Conservation (phyloP, 2,329 filamentous ascomycete genomes). For the Kalaharituber pfeilii region DNA sequence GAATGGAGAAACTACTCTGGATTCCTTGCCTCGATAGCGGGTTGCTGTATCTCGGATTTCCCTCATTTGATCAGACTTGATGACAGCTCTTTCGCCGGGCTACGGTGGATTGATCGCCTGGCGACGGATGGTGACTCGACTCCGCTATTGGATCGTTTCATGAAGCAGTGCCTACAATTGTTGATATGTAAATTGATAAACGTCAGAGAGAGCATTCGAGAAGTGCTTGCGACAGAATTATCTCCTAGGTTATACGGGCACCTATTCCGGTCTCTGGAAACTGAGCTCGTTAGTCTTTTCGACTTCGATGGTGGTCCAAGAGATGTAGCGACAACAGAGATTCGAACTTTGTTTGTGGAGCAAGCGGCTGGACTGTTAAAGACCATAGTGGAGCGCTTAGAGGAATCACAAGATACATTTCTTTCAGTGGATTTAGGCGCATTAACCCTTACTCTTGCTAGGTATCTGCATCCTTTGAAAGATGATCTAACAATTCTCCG, state of each 20-base stretch:
- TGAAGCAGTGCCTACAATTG: constrained; percentile 47
- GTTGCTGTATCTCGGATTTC: constrained; percentile 44
- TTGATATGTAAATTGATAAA: constrained; percentile 46
- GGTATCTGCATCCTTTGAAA: constrained; percentile 42
- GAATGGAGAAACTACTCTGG: constrained; percentile 55
- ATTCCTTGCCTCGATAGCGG: constrained; percentile 48
- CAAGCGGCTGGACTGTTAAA: constrained; percentile 47
- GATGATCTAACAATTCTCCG: constrained; percentile 41
- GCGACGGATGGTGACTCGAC: constrained; percentile 44
- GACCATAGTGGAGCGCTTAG: constrained; percentile 45
- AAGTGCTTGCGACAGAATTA: constrained; percentile 48
- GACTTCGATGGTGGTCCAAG: neutral
- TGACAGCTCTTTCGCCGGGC: constrained; percentile 38
- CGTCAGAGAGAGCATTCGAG: constrained; percentile 48
- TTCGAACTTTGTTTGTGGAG: constrained; percentile 47
- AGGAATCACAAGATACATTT: constrained; percentile 44
- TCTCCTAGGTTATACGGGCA: constrained; percentile 44
- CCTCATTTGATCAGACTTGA: constrained; percentile 27
- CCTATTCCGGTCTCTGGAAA: constrained; percentile 47
- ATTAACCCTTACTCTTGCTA: constrained; percentile 48
- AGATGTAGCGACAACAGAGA: constrained; percentile 11
- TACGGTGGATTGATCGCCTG: constrained; percentile 48
- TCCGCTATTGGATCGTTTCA: constrained; percentile 41
- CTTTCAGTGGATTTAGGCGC: constrained; percentile 47
- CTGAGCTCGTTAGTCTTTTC: constrained; percentile 37